These are phyloP conservation scores for Sporothrix dimorphospora DNA, from an alignment of 2,329 filamentous ascomycete genomes.

Conservation along the genomic window DNA sequence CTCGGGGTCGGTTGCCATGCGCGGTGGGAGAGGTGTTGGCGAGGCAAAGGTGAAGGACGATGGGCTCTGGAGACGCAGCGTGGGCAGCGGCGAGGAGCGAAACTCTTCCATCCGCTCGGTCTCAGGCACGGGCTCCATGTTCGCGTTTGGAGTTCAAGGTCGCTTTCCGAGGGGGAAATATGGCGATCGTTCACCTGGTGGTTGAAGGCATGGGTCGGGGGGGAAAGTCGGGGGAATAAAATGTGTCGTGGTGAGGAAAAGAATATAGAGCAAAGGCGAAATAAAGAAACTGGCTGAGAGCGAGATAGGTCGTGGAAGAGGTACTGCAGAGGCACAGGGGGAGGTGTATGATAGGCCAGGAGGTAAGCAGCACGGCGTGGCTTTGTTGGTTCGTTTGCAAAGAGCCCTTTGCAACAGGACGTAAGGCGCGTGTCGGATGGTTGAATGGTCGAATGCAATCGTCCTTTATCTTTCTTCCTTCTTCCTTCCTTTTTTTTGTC, in stretches of 20 bases:
- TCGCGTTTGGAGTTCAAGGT: neutral
- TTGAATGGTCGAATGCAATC: neutral
- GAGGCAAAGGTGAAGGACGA: constrained; percentile 41
- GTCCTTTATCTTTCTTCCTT: neutral
- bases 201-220: neutral
- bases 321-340: neutral
- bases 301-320: neutral
- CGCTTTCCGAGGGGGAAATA: neutral
- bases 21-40: constrained; percentile 42
- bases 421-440: neutral
- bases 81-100: constrained; percentile 59
- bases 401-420: neutral
- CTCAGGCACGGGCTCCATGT: constrained; percentile 70
- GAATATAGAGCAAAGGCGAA: neutral
- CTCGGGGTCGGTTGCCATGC: constrained; percentile 22
- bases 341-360: neutral
- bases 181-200: neutral
- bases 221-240: neutral
- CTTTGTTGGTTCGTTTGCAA: neutral
- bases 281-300: neutral
- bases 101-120: constrained; percentile 71
- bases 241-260: neutral
- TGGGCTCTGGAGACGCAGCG: constrained; percentile 53
- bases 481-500: neutral
- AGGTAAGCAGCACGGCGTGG: neutral